phyloP scores from a whole-genome alignment of 2,329 filamentous ascomycete species.

The Acarospora socialis region DNA sequence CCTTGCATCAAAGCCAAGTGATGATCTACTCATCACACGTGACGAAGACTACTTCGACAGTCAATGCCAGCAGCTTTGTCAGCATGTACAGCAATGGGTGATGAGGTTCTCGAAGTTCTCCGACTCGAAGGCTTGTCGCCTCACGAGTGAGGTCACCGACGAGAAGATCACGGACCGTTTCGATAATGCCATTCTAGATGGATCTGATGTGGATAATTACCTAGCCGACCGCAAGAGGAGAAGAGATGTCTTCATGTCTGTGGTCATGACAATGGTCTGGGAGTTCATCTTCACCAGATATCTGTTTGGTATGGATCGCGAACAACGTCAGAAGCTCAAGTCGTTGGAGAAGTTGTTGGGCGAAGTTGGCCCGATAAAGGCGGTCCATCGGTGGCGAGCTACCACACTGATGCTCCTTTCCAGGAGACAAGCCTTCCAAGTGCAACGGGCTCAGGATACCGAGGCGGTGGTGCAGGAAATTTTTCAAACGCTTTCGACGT shows the following conservation, averaged over 20 bases:
- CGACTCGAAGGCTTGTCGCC: conserved; percentile 73
- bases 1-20: conserved; percentile 40
- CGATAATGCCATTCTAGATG: conserved; percentile 88
- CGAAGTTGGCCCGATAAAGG: conserved; percentile 72
- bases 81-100: conserved; percentile 95
- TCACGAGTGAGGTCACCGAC: conserved; percentile 72
- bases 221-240: conserved; percentile 76
- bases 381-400: conserved; percentile 95
- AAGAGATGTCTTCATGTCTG: conserved; percentile 93
- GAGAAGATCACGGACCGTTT: conserved; percentile 89
- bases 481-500: conserved; percentile 65
- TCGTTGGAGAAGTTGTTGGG: conserved; percentile 79
- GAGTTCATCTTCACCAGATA: conserved; percentile 97
- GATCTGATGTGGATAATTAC: conserved; percentile 79
- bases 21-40: conserved; percentile 63
- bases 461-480: conserved; percentile 92
- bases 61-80: conserved; percentile 86
- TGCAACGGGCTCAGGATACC: conserved; percentile 76
- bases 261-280: conserved; percentile 99
- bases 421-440: conserved; percentile 61
- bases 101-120: conserved; percentile 96
- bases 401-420: conserved; percentile 84
- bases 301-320: conserved; percentile 94
- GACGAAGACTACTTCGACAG: conserved; percentile 94
- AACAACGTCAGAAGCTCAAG: conserved; percentile 96